A percentile compares a stretch with the other conserved stretches of the same genome.
Conservation (phyloP, 805 yeast genomes). For the Debaryomyces hansenii region DNA sequence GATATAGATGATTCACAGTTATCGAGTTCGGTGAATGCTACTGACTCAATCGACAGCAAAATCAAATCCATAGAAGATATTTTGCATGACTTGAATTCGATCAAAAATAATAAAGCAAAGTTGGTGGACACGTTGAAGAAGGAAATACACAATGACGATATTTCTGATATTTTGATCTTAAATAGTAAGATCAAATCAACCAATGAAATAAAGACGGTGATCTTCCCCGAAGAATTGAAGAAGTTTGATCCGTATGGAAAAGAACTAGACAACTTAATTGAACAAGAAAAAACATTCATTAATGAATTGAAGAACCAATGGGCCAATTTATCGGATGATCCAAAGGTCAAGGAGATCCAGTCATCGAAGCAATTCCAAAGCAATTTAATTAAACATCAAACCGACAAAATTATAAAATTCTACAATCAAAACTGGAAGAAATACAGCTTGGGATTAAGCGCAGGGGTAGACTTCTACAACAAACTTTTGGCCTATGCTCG, state of each 20-base stretch:
- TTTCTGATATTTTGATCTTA: slow-evolving; percentile 69
- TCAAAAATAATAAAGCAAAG: slow-evolving; percentile 63
- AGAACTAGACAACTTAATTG: slow-evolving; percentile 67
- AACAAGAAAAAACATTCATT: slow-evolving; percentile 58
- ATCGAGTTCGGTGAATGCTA: slow-evolving; percentile 13
- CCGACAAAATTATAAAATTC: slow-evolving; percentile 44
- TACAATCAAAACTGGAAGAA: slow-evolving; percentile 54
- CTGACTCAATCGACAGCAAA: slow-evolving; percentile 27
- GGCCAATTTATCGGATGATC: slow-evolving; percentile 24
- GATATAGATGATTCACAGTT: slow-evolving; percentile 61
- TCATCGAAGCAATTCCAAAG: slow-evolving; percentile 40
- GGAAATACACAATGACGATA: slow-evolving; percentile 78
- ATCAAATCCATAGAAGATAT: slow-evolving; percentile 55
- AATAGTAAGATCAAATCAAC: slow-evolving; percentile 58
- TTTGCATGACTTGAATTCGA: slow-evolving; percentile 57
- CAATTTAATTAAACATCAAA: slow-evolving; percentile 30
- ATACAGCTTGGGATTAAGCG: slow-evolving; percentile 56
- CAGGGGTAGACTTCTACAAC: slow-evolving; percentile 65
- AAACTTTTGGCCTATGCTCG: slow-evolving; percentile 40
- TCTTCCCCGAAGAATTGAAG: slow-evolving; percentile 68
- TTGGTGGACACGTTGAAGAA: slow-evolving; percentile 66
- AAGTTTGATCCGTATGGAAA: slow-evolving; percentile 72
- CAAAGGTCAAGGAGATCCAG: slow-evolving; percentile 40
- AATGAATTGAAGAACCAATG: slow-evolving; percentile 27
- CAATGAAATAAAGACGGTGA: slow-evolving; percentile 52